Evolutionary conservation across 2,329 filamentous ascomycete genomes (phyloP), one percentile per base, ranked within the genome.

Genomic region (Colletotrichum eleusines): DNA sequence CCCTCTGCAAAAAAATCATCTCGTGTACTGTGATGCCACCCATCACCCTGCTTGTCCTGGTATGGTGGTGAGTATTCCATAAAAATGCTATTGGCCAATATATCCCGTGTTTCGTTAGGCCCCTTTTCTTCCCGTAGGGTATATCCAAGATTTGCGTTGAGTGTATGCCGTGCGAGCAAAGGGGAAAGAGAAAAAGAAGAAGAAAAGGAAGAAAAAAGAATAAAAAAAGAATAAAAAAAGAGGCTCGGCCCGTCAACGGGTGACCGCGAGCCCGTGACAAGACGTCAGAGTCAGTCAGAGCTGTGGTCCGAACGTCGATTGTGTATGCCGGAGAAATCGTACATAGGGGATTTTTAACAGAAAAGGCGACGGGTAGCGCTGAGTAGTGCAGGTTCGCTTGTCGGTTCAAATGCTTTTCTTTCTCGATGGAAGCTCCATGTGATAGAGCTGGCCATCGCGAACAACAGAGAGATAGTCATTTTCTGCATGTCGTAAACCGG

Each of bases 371-470:
- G 20, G 58, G 20, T 50, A 23, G 60, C 60, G 66, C 38, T 18
- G 35, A n/a, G 5, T 54, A 33, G 31, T 38, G 44, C 11, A 14
- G 59, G 14, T 44, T 26, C 20, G 26, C 59, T 23, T 72, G 62
- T 72, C 74, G 57, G 70, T 40, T 48, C 31, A 44, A 53, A 50
- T 46, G 59, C 46, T 60, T 4, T 9, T 23, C 20, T 46, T n/a
- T 46, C n/a, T 23, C 26, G n/a, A 20, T 23, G 18, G 38, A 20
- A 16, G 28, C 18, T 35, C 31, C 35, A 23, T n/a, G n/a, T 33
- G 48, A 63, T 53, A 54, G 26, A 23, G 6, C n/a, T 38, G 64
- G 66, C 68, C 67, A 63, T 69, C 62, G 74, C 73, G 66, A 69
- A 66, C 66, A 74, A 74, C 64, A 51, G 46, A 63, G 62, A 38